phyloP scores from a whole-genome alignment of 2,329 filamentous ascomycete species.

The Apiospora kogelbergensis region DNA sequence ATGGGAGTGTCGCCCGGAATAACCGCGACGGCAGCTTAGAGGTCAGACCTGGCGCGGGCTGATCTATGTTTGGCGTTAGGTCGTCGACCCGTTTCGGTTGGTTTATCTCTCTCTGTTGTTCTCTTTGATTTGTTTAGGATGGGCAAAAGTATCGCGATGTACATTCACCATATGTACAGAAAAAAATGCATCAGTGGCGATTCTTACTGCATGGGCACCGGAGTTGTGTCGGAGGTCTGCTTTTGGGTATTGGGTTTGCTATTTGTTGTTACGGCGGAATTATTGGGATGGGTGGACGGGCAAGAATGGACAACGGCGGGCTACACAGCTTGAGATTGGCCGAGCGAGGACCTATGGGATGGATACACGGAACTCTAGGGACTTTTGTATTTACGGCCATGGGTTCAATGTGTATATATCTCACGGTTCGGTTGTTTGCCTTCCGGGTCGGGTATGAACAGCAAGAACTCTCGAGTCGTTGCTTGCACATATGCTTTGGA shows the following conservation, averaged over 20 bases:
- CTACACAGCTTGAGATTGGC: background rate
- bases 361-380: background rate
- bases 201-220: background rate
- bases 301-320: background rate
- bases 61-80: background rate
- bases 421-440: background rate
- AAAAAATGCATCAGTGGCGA: background rate
- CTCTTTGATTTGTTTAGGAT: background rate
- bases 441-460: background rate
- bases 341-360: background rate
- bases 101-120: background rate
- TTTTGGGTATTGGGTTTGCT: background rate
- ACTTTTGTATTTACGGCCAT: background rate
- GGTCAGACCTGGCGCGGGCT: background rate
- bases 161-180: background rate
- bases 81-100: background rate
- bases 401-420: background rate
- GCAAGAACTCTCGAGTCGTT: background rate
- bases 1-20: background rate
- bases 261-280: background rate
- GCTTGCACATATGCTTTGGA: background rate
- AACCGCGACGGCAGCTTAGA: background rate
- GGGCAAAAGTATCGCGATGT: background rate
- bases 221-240: background rate
- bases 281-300: background rate